Evolutionary conservation across 805 yeast genomes (phyloP).

Genomic region (Teunomyces aglyptinius): DNA sequence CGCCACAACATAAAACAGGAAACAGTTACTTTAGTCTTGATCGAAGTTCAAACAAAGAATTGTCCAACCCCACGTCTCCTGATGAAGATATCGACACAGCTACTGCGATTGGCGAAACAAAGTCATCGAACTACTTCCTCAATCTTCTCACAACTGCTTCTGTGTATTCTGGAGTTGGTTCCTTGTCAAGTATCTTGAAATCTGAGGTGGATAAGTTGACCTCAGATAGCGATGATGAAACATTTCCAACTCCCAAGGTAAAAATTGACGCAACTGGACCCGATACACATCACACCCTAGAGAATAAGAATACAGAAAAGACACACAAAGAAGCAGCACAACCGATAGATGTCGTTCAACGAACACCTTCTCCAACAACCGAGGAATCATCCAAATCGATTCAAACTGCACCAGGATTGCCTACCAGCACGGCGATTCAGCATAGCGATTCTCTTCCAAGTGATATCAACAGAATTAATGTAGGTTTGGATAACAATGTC

Average conservation of each 20-base stretch:
- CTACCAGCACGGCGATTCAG: neutral
- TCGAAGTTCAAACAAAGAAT: neutral
- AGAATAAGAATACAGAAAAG: neutral
- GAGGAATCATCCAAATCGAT: neutral
- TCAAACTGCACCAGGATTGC: too few relatives aligned
- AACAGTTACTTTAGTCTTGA: neutral
- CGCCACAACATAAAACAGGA: neutral
- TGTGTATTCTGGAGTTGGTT: slow-evolving; percentile 26
- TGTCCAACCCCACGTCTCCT: neutral
- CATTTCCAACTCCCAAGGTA: neutral
- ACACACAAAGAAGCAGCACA: neutral
- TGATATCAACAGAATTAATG: neutral
- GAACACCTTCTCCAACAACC: neutral
- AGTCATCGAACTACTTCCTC: slow-evolving; percentile 25
- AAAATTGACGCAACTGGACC: neutral
- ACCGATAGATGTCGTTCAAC: neutral
- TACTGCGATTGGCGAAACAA: slow-evolving; percentile 18
- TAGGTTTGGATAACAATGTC: slow-evolving; percentile 1
- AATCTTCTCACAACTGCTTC: slow-evolving; percentile 30
- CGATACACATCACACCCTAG: slow-evolving; percentile 7
- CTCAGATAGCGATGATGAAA: neutral
- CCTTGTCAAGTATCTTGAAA: neutral
- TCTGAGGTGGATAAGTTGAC: slow-evolving; percentile 1
- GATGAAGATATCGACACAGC: slow-evolving; percentile 33
- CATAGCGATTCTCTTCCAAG: neutral